Conservation (phyloP, 345 rosid species). For the Erucastrum elatum region DNA sequence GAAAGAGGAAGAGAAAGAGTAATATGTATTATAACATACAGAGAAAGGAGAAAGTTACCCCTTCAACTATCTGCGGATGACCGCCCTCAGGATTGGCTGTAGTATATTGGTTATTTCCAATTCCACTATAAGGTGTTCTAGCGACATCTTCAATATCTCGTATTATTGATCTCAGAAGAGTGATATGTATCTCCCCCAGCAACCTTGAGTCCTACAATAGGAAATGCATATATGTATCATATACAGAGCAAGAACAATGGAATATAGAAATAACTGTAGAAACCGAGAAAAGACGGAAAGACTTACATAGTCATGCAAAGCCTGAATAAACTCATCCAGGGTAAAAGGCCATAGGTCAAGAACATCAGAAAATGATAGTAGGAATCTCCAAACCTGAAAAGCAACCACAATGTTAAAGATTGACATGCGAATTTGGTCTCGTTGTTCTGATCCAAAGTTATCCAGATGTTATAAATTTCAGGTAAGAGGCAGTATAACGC, state of each 20-base stretch:
- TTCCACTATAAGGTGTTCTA: constrained; percentile 79
- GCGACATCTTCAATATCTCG: constrained; percentile 96
- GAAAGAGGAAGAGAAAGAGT: constrained; percentile 2
- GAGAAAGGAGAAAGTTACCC: constrained; percentile 55
- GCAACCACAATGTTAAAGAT: constrained; percentile 20
- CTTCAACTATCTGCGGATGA: constrained; percentile 91
- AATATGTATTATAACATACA: background rate
- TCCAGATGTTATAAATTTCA: background rate
- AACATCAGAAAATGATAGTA: constrained; percentile 83
- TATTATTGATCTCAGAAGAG: constrained; percentile 73
- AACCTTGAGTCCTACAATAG: constrained; percentile 87
- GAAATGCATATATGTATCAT: constrained; percentile 24
- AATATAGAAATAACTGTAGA: constrained; percentile 6
- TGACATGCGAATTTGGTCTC: constrained; percentile 3
- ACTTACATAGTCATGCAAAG: constrained; percentile 95
- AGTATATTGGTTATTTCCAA: constrained; percentile 76
- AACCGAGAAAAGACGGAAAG: too few relatives aligned
- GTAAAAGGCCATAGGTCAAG: constrained; percentile 99
- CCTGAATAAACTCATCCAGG: constrained; percentile 93
- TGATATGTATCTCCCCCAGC: constrained; percentile 88
- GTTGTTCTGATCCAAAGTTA: constrained; percentile 13
- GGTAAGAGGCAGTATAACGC: background rate
- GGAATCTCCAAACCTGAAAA: constrained; percentile 96
- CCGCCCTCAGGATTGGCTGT: constrained; percentile 97
- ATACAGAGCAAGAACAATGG: constrained; percentile 15